Evolutionary conservation across 495 filamentous ascomycete genomes (phyloP).

Genomic region (Collariella sp.): DNA sequence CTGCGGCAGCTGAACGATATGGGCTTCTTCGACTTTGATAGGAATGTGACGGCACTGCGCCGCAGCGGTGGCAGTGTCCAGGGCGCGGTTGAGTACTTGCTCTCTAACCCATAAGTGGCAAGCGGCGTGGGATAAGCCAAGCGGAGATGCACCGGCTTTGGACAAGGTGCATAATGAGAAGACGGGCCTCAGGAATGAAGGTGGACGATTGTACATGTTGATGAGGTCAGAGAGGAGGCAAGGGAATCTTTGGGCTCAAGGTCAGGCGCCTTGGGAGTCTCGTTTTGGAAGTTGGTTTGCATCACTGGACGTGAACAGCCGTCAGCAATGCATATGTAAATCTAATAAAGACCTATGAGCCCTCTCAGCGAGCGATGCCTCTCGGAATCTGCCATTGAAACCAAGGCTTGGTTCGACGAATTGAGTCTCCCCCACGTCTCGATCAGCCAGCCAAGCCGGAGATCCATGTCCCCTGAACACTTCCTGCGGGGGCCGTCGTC

Average conservation of each 20-base stretch:
- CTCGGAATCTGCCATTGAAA: too few relatives aligned
- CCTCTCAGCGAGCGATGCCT: too few relatives aligned
- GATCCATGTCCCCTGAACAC: background rate
- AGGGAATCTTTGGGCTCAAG: too few relatives aligned
- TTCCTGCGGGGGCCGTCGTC: background rate
- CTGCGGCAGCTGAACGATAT: slow-evolving; percentile 94
- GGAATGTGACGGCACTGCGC: slow-evolving; percentile 83
- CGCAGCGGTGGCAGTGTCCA: slow-evolving; percentile 89
- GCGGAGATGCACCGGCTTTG: too few relatives aligned
- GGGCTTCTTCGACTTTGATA: slow-evolving; percentile 96
- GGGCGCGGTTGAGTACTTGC: slow-evolving; percentile 78
- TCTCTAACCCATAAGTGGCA: slow-evolving; percentile 27
- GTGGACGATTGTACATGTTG: too few relatives aligned
- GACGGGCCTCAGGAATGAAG: background rate
- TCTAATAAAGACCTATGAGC: too few relatives aligned
- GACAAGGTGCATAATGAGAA: background rate
- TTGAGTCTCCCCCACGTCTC: background rate
- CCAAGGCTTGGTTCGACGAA: background rate
- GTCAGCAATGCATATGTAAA: too few relatives aligned
- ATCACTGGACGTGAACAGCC: too few relatives aligned
- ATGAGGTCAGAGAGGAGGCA: too few relatives aligned
- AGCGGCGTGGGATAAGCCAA: background rate
- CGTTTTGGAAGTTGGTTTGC: too few relatives aligned
- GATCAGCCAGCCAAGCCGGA: background rate
- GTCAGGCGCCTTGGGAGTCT: too few relatives aligned